Evolutionary conservation across 441 rosid species (phyloP).

Genomic region (Gossypium davidsonii): DNA sequence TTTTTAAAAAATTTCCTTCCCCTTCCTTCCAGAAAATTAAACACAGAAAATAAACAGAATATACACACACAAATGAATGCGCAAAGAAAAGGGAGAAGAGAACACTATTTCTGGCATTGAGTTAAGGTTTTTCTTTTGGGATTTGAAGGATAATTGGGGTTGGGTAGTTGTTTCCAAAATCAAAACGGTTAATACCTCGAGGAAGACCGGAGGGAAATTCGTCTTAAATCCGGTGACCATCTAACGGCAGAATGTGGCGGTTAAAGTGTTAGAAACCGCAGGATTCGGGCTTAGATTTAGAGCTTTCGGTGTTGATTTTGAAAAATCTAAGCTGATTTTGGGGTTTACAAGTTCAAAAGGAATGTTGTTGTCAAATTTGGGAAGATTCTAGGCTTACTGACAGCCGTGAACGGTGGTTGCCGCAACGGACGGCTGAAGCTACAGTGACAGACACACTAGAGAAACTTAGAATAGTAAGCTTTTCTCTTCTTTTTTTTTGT

Average conservation of each 20-base stretch:
- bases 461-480: background rate
- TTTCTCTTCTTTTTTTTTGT: background rate
- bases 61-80: background rate
- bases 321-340: background rate
- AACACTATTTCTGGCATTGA: background rate
- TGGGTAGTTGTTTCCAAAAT: background rate
- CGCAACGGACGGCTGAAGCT: background rate
- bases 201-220: background rate
- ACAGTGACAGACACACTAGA: background rate
- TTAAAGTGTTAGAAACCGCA: background rate
- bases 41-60: background rate
- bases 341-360: background rate
- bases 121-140: background rate
- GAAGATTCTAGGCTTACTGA: background rate
- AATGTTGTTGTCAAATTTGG: background rate
- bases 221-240: background rate
- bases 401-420: slow-evolving; percentile 5
- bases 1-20: background rate
- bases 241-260: slow-evolving; percentile 5
- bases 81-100: background rate
- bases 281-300: slow-evolving; percentile 1
- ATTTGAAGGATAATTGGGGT: background rate
- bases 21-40: background rate
- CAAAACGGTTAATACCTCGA: background rate
- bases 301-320: background rate